Percentiles rank a stretch among this genome's conserved stretches.
These are phyloP conservation scores for Kodamaea kaohsiungensis DNA, from an alignment of 805 yeast species.

Conservation along the genomic window DNA sequence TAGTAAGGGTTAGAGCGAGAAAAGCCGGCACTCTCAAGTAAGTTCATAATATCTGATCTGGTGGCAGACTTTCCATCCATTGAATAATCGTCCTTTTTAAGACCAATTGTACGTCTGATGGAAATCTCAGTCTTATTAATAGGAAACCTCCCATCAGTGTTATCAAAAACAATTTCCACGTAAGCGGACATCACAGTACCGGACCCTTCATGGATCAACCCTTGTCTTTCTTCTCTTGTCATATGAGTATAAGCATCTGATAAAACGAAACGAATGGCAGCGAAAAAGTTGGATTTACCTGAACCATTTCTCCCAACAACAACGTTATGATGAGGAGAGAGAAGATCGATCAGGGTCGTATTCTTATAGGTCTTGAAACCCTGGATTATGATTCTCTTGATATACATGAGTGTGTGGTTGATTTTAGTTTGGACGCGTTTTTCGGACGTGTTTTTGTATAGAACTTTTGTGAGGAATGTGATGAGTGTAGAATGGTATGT, in stretches of 20 bases:
- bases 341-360: constrained; percentile 70
- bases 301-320: constrained; percentile 91
- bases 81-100: constrained; percentile 88
- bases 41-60: constrained; percentile 74
- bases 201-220: constrained; percentile 86
- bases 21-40: constrained; percentile 90
- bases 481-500: neutral
- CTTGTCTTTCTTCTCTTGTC: constrained; percentile 82
- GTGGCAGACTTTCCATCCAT: constrained; percentile 79
- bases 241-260: constrained; percentile 87
- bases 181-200: constrained; percentile 89
- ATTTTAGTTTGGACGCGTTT: neutral
- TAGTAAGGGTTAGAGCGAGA: constrained; percentile 89
- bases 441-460: neutral
- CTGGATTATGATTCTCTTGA: constrained; percentile 67
- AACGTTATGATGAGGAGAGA: constrained; percentile 84
- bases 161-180: constrained; percentile 88
- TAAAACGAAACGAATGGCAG: constrained; percentile 89
- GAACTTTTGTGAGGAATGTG: neutral
- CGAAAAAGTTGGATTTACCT: constrained; percentile 93
- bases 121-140: constrained; percentile 66
- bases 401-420: constrained; percentile 28
- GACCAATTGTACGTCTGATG: constrained; percentile 87
- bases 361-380: constrained; percentile 94
- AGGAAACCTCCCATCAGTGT: constrained; percentile 73